Conservation (phyloP, 2,329 filamentous ascomycete genomes). For the Diaporthe citrichinensis region DNA sequence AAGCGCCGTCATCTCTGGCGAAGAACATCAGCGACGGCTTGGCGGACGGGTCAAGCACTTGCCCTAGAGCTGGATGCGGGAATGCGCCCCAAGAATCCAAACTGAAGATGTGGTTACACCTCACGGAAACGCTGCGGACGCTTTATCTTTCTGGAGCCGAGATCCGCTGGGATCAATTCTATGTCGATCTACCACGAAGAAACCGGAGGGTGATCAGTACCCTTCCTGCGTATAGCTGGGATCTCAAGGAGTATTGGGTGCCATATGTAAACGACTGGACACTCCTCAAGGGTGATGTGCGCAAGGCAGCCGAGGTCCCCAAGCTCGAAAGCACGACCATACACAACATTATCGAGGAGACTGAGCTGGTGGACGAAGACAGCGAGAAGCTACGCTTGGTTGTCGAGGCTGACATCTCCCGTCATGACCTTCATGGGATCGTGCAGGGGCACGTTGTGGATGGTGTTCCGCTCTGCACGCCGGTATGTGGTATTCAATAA, state of each 20-base stretch:
- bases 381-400: constrained; percentile 57
- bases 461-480: constrained; percentile 75
- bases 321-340: constrained; percentile 18
- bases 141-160: neutral
- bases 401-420: constrained; percentile 75
- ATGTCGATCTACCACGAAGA: neutral
- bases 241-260: constrained; percentile 23
- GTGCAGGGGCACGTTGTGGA: constrained; percentile 78
- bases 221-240: constrained; percentile 45
- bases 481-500: constrained; percentile 46
- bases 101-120: neutral
- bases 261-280: constrained; percentile 26
- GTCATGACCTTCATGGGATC: constrained; percentile 71
- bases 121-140: neutral
- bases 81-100: too few species aligned
- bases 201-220: constrained; percentile 60
- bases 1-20: rapidly evolving
- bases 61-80: rapidly evolving
- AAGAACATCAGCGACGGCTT: neutral
- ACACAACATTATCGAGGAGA: constrained; percentile 15
- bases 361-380: neutral
- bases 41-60: rapidly evolving
- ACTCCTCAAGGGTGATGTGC: neutral
- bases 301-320: neutral
- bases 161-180: neutral